phyloP scores from a whole-genome alignment of 2,329 filamentous ascomycete genomes.

The Helotiales sp. region DNA sequence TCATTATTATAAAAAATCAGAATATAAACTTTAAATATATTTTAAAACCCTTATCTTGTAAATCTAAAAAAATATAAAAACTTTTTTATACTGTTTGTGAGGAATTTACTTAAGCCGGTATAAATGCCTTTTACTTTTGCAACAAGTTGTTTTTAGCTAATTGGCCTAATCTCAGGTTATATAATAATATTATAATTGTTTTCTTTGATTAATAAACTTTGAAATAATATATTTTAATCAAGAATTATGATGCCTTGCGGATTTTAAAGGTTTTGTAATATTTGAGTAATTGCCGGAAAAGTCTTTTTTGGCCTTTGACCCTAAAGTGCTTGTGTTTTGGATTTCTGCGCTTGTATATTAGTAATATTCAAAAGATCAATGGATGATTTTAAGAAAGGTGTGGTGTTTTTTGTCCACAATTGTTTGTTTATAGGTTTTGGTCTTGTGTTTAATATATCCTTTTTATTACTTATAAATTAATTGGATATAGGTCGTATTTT shows the following conservation, averaged over 20 bases:
- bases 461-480: constrained; percentile 23
- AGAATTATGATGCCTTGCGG: constrained; percentile 58
- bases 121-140: constrained; percentile 62
- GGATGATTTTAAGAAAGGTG: constrained; percentile 27
- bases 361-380: constrained; percentile 40
- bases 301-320: constrained; percentile 26
- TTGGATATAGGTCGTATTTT: constrained; percentile 33
- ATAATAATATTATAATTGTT: constrained; percentile 52
- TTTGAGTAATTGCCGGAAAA: constrained; percentile 14
- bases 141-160: constrained; percentile 40
- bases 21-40: neutral
- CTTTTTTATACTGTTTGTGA: neutral
- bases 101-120: constrained; percentile 59
- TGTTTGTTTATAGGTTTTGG: constrained; percentile 30
- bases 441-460: constrained; percentile 25
- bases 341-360: constrained; percentile 31
- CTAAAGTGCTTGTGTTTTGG: constrained; percentile 29
- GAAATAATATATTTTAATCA: constrained; percentile 46
- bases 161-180: constrained; percentile 56
- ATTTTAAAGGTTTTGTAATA: neutral
- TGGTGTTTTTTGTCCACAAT: constrained; percentile 38
- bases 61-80: too few relatives aligned
- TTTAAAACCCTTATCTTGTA: neutral
- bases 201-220: constrained; percentile 59
- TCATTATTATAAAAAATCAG: constrained; percentile 61